Evolutionary conservation across 2,329 filamentous ascomycete genomes (phyloP), one percentile per base, ranked within the genome.

Genomic region (Phialophora macrospora): DNA sequence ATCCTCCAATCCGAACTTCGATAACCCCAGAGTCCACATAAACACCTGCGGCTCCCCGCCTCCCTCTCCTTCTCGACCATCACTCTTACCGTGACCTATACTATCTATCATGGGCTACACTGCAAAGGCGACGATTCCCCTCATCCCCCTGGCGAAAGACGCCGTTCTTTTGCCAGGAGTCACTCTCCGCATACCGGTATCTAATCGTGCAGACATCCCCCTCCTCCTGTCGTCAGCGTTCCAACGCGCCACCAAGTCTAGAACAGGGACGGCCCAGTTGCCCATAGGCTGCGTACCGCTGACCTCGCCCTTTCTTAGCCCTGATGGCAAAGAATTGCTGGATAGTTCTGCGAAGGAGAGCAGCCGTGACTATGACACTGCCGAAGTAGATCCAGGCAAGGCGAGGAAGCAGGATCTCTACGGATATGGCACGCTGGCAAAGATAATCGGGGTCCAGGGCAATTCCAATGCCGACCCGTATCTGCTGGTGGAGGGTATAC

Each of bases 231-330:
- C 93, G 22, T 89, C 90, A 72, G 87, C 97, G 66, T 94, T 96
- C 79, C 90, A 90, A 73, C 88, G 88, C 72, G 88, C 89, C 30
- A 84, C 90, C 38, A 85, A 87, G 48, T 79, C 82, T 26, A 89
- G 88, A 73, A 86, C 82, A 1, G 83, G 89, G 71, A 85, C 87
- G 30, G 85, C 84, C 68, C 83, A 87, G 71, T 87, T 97, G 72
- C 88, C 91, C 8, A 88, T 98, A 70, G 92, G 90, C 60, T 98
- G 94, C 77, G 88, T 98, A 62, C 95, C 95, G 22, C 83, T 97
- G 66, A 89, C 84, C 69, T 95, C 92, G 57, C 88, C 89, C 3
- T 84, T 89, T 26, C 83, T 97, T 28, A 88, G 88, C 64, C 83
- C 85, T 30, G 88, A 92, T 74, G 93, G 93, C 52, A 89, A 93